A percentile compares a stretch with the other conserved stretches of the same genome.
Conservation (phyloP, 176 grass and related monocot species). For the Microstegium vimineum region DNA sequence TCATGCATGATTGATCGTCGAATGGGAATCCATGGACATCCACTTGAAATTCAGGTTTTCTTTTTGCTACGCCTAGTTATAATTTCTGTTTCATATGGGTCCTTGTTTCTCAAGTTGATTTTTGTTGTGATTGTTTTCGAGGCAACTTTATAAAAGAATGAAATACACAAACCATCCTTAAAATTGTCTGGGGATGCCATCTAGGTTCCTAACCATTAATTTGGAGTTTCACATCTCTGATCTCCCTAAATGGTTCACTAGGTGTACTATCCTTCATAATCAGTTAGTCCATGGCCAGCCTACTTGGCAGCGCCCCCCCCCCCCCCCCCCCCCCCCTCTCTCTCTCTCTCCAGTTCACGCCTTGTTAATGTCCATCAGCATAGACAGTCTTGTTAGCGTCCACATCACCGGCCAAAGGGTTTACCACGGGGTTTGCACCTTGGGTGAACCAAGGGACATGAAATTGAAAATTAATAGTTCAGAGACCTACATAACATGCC, state of each 20-base stretch:
- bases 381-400: background rate
- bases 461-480: background rate
- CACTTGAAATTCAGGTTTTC: conserved; percentile 76
- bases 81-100: background rate
- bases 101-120: background rate
- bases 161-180: background rate
- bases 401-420: background rate
- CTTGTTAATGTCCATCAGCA: background rate
- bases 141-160: background rate
- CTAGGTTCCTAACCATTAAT: background rate
- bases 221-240: background rate
- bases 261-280: background rate
- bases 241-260: background rate
- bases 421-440: background rate
- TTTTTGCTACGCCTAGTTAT: conserved; percentile 6
- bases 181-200: background rate
- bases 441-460: background rate
- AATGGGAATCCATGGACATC: conserved; percentile 92
- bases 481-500: background rate
- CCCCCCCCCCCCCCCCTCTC: too few species aligned
- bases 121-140: background rate
- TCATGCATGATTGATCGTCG: conserved; percentile 94
- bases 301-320: background rate
- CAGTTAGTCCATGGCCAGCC: background rate
- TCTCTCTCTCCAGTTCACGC: too few species aligned